Evolutionary conservation across 495 filamentous ascomycete genomes (phyloP), one percentile per base, ranked within the genome.

Genomic region (Hypoxylon fragiforme): DNA sequence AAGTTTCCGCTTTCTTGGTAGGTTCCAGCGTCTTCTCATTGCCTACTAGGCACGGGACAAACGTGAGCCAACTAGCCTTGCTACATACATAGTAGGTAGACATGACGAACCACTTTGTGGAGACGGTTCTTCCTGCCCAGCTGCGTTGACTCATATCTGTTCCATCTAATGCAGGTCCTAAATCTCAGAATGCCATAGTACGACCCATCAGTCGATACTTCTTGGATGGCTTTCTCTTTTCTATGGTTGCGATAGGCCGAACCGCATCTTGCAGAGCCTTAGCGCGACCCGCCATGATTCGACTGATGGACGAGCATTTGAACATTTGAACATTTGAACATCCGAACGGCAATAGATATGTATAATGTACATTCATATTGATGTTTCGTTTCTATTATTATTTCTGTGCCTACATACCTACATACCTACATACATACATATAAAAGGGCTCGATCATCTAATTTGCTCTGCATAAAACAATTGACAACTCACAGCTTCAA

Each of bases 131-230:
- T 54, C 43, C 44, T n/a, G n/a, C n/a, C n/a, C n/a, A n/a, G n/a
- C 52, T 38, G 9, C 50, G 49, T 60, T 60, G 57, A 61, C 51
- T 61, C 57, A 61, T 55, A 42, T 9, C 45, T n/a, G 50, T 56
- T 36, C 35, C 57, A 52, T 51, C 51, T 61, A 61, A 61, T 56
- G 51, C 54, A 57, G 50, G 57, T 50, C 50, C 57, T 50, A 50
- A 49, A 30, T 45, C 51, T 54, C 43, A 43, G 21, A 44, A 56
- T 38, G 31, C 13, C 24, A 32, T 50, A 41, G 36, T 42, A 28
- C 43, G 44, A 42, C 21, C 37, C 28, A 34, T 48, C 30, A 24
- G 32, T 53, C 38, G 36, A 36, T 28, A 37, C 13, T 26, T 41
- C 18, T 22, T 45, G 34, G 41, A 40, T 46, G 42, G 21, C 45